A percentile compares a stretch with the other conserved stretches of the same genome.
Evolutionary conservation across 345 rosid species (phyloP).

Genomic region (Aurinia saxatilis): DNA sequence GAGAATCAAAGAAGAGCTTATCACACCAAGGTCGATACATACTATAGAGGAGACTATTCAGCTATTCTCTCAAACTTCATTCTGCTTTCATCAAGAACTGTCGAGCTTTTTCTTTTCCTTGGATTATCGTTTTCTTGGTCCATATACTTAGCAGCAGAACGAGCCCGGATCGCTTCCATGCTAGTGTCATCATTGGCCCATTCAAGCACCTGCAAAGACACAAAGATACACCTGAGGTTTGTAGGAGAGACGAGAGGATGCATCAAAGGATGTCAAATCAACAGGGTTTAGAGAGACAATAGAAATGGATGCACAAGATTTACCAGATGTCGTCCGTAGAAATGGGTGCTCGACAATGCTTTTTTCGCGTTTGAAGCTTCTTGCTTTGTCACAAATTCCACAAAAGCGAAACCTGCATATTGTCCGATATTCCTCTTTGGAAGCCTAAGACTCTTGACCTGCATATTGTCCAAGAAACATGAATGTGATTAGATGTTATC

Average conservation of each 20-base stretch:
- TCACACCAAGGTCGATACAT: background rate
- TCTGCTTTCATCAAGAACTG: conserved; percentile 46
- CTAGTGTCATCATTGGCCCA: conserved; percentile 91
- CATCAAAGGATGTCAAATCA: background rate
- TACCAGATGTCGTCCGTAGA: conserved; percentile 91
- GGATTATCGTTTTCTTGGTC: conserved; percentile 42
- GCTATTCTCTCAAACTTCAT: conserved; percentile 48
- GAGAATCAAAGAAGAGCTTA: background rate
- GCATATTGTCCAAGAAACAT: conserved; percentile 11
- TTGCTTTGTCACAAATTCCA: conserved; percentile 84
- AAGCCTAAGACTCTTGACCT: conserved; percentile 82
- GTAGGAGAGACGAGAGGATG: background rate
- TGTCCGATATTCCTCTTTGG: conserved; percentile 60
- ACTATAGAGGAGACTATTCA: conserved; percentile 17
- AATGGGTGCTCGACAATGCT: conserved; percentile 69
- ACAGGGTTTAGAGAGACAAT: background rate
- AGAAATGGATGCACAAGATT: conserved; percentile 12
- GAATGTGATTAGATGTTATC: background rate
- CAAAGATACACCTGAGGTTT: too few relatives aligned
- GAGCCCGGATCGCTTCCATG: conserved; percentile 63
- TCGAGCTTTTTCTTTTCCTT: conserved; percentile 56
- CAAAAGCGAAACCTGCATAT: conserved; percentile 78
- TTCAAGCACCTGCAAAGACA: conserved; percentile 52
- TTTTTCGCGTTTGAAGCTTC: conserved; percentile 73
- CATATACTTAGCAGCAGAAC: conserved; percentile 71